Base-by-base conservation (phyloP, 352 stramenopile species). In the Globisporangium nagaii region DNA sequence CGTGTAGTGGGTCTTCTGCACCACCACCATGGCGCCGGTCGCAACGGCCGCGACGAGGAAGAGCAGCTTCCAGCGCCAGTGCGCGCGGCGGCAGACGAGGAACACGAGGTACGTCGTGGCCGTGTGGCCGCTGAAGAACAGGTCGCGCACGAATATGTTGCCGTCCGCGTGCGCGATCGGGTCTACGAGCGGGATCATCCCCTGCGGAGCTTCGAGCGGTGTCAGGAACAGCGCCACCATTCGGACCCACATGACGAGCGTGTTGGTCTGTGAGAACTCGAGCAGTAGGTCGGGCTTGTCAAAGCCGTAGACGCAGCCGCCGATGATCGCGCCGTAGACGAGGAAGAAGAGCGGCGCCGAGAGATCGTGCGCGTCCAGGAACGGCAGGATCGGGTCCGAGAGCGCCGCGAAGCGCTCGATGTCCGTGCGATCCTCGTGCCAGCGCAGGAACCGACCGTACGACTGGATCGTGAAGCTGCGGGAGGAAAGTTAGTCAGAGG, bases 41-140 rank as follows among this genome's bases (percentile, higher is more conserved):
- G 56, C 35, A 6, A 69, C 22, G 7, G 56, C 55, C 28, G 70
- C 36, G 0, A 43, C n/a, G 11, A 56, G 55, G 35, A 77, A 72
- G 2, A 65, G 43, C 2, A 41, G 2, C 43, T 67, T 68, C 65
- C 65, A 74, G 28, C 25, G 31, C 25, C 37, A 41, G 42, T 77
- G 57, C 12, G 66, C 54, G 37, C 62, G 63, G 12, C 62, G 58
- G 11, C 55, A 57, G 6, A 58, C 51, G 27, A 74, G 51, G 40
- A 74, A 74, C 28, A 63, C 48, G 31, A 66, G 41, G 39, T 62
- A 72, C n/a, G 58, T 70, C 3, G 62, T 70, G 1, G 67, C 64
- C 1, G 64, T 76, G 48, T 73, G 68, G 35, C 64, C 65, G 19
- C 65, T 73, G 52, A 76, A 76, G 45, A 76, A 73, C 17, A 76